Base-by-base conservation (phyloP, 2,329 filamentous ascomycete species). In the Leptographium wingfieldii region DNA sequence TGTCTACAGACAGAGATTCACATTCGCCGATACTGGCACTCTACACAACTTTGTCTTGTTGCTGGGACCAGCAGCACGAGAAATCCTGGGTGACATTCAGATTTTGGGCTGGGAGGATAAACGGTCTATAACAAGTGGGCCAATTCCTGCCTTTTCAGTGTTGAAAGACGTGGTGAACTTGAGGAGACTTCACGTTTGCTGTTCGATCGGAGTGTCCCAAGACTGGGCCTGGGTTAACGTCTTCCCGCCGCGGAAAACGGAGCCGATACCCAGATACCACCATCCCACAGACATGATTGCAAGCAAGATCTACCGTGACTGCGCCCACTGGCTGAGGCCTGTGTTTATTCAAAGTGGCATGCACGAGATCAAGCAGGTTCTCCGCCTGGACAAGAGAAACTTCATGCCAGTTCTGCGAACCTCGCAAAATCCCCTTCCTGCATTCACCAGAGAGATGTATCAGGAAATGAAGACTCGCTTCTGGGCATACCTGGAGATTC, bases 221-320 rank as follows among this genome's bases (percentile, higher is more conserved):
- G 52, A 61, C 56, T 61, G 56, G 59, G 59, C 59, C 16, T 61
- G 59, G 59, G 6, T 31, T 5, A 55, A 56, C 12, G 55, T 61
- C 6, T 55, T 61, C 27, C 51, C 59, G 5, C 16, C 40, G n/a
- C 55, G 56, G 12, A 46, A 46, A 46, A 14, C 49, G 2, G 55
- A 55, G 1, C 22, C 12, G 12, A 33, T n/a, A 12, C 2, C 29
- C 3, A 14, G 33, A 1, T 19, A 57, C 40, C 27, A 25, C 5
- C 29, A 19, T 11, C 59, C 59, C 1, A 33, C 51, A 16, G 59
- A 60, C n/a, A 49, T 57, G 9, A 31, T 60, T 3, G 59, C 59
- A 5, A 29, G 33, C 35, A 61, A 61, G 33, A 33, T 61, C 0
- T 61, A 58, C 25, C 31, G 56, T 2, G 56, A 61, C 43, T 52